Evolutionary conservation across 495 filamentous ascomycete species (phyloP).

Genomic region (Penicillium silybi): DNA sequence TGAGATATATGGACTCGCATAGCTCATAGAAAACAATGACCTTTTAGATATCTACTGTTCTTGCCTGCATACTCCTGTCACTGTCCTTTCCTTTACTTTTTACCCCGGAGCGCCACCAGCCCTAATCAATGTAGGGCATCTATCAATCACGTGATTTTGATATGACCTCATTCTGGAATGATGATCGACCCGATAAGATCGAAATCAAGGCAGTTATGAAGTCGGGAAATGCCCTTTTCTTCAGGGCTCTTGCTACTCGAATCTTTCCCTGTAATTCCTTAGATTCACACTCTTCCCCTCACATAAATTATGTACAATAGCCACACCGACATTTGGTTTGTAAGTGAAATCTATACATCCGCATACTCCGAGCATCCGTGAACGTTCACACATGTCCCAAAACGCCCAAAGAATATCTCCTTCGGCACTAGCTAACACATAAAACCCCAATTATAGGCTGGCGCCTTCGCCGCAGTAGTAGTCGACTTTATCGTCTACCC

Average conservation of each 20-base stretch:
- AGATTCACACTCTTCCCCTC: not conserved
- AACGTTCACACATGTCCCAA: not conserved
- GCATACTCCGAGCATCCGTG: not conserved
- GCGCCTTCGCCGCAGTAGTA: slow-evolving; percentile 74
- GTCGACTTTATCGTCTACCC: slow-evolving; percentile 82
- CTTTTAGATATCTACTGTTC: not conserved
- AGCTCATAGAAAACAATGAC: slow-evolving; percentile 24
- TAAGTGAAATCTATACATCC: slow-evolving; percentile 18
- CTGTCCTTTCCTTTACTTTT: not conserved
- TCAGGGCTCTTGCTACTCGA: not conserved
- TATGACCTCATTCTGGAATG: slow-evolving; percentile 14
- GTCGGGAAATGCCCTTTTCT: not conserved
- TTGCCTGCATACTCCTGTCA: not conserved
- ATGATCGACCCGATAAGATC: slow-evolving; percentile 9
- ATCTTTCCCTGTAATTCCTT: not conserved
- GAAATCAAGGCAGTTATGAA: not conserved
- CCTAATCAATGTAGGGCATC: slow-evolving; percentile 17
- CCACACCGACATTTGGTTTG: slow-evolving; percentile 50
- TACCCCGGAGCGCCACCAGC: not conserved
- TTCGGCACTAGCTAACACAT: too few relatives aligned
- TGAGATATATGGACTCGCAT: slow-evolving; percentile 18
- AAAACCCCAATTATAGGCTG: slow-evolving; percentile 57
- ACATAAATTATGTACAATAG: slow-evolving; percentile 37
- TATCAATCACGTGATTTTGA: slow-evolving; percentile 7
- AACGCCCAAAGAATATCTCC: too few relatives aligned